Evolutionary conservation across 306 rosid genomes (phyloP), one percentile per base, ranked within the genome.

Genomic region (Hippophae rhamnoides): DNA sequence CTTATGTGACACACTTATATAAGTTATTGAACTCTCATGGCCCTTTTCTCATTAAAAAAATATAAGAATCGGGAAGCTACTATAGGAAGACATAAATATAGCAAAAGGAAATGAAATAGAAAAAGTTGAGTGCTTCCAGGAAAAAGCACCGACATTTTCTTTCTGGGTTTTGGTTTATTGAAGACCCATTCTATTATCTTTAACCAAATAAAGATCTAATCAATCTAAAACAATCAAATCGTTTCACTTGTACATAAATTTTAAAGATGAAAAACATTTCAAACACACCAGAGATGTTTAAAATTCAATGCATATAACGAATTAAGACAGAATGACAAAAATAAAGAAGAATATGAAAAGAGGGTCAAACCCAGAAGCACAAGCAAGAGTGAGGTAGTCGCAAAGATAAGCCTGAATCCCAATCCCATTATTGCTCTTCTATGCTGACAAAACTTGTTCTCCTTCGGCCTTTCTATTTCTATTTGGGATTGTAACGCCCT

Each of bases 311-410:
- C 40, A 60, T 43, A 52, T 10, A 14, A 47, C 50, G 50, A 41
- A 58, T 26, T 11, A 43, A 57, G 13, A 52, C 43, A 46, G 31
- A 44, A 18, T 45, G 27, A 54, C 9, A 6, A 5, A 49, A 23
- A 10, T 44, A 52, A 52, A 40, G 58, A 54, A 61, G 70, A 68
- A 61, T 44, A 51, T 61, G 59, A 57, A 62, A 56, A 57, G 65
- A 55, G 25, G 72, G 31, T 85, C 86, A 47, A 69, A 92, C 99
- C 99, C 60, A 86, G 67, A 67, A 88, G 84, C 26, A 76, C 9
- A 41, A 85, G 68, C 71, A 82, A 56, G 69, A 83, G 69, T 41
- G 83, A 78, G 31, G 74, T 43, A 27, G 74, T 43, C 40, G 74
- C 78, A 55, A 70, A 64, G 68, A 74, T 55, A 73, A 81, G 79